phyloP scores from a whole-genome alignment of 2,329 filamentous ascomycete genomes.

The Ophiostoma ulmi region DNA sequence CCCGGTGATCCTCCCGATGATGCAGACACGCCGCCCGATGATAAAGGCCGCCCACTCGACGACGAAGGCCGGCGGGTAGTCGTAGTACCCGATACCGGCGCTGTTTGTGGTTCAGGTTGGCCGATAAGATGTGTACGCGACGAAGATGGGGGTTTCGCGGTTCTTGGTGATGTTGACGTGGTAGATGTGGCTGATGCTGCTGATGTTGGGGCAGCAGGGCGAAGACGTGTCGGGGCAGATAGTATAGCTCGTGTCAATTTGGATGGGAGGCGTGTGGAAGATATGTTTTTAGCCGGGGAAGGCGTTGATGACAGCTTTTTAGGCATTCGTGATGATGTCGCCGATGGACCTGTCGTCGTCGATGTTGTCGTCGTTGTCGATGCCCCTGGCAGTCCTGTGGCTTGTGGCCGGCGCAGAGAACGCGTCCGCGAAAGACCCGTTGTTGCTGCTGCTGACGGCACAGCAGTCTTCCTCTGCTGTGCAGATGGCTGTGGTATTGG shows the following conservation, averaged over 20 bases:
- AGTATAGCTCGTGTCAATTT: neutral
- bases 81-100: conserved; percentile 18
- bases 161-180: neutral
- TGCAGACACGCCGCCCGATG: neutral
- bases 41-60: conserved; percentile 14
- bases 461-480: neutral
- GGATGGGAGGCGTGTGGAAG: neutral
- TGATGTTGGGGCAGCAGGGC: neutral
- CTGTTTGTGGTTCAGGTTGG: neutral
- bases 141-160: conserved; percentile 18
- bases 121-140: conserved; percentile 19
- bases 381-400: conserved; percentile 17
- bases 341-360: neutral
- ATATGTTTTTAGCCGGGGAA: neutral
- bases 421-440: conserved; percentile 41
- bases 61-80: conserved; percentile 29
- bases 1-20: neutral
- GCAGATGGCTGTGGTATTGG: conserved; percentile 2
- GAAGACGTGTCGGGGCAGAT: neutral
- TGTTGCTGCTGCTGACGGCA: conserved; percentile 10
- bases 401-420: conserved; percentile 44
- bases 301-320: neutral
- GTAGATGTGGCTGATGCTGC: neutral
- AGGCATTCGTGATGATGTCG: neutral
- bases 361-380: conserved; percentile 4